Base-by-base conservation (phyloP, 2,329 filamentous ascomycete species). In the Aspergillus ruber region DNA sequence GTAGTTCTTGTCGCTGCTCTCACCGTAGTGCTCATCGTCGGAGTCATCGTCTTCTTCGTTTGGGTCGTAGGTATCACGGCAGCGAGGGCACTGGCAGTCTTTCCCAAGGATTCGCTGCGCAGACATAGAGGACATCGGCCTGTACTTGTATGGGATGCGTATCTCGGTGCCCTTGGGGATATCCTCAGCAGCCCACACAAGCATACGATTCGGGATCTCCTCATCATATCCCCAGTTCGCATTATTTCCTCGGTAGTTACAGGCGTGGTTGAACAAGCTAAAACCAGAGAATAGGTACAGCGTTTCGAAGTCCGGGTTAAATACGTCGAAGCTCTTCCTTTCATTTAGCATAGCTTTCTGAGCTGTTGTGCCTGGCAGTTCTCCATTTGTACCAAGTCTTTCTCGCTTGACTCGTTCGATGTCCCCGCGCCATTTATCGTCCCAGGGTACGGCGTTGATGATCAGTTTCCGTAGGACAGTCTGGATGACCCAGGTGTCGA, bases 401-500 rank as follows among this genome's bases (percentile, higher is more conserved):
- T 58, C 58, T 33, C 43, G 20, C 17, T 41, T 18, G 42, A 51
- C 45, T 8, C 38, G 38, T 17, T 49, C 32, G 17, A 44, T 15
- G 2, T 40, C 15, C 2, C 43, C 50, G 12, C 53, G 54, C 5
- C 56, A 57, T 17, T 40, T 33, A 10, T 42, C 12, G 36, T 64
- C 59, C 62, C 62, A 68, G 0, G 65, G 62, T 3, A 68, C 50
- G 12, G 51, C 62, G 40, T 63, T 61, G 20, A 59, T 44, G 1
- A 66, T 52, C 2, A 69, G 47, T 46, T 68, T 69, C 17, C 60
- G 50, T 13, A 69, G 42, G 4, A 65, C 57, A 1, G 52, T 54
- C 29, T 69, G 66, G 44, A 68, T 65, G 7, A 62, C 56, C 65
- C 66, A 69, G 2, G 63, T 69, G 47, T 69, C 66, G 43, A 68